Evolutionary conservation across 2,329 filamentous ascomycete species (phyloP).

Genomic region (Fonsecaea pugnacius): DNA sequence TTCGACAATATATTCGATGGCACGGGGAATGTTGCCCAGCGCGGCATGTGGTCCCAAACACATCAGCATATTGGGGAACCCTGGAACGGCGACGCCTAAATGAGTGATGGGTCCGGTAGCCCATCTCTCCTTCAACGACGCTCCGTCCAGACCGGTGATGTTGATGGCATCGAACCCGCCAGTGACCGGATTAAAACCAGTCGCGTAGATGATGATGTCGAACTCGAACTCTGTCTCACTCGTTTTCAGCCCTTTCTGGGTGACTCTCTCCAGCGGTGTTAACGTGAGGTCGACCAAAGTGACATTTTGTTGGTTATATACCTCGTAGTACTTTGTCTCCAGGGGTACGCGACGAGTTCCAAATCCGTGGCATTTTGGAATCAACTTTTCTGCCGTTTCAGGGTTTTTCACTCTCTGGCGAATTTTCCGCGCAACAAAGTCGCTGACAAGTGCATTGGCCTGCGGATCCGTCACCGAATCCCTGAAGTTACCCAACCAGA

Average conservation of each 20-base stretch:
- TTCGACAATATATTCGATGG: conserved; percentile 59
- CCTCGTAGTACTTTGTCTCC: conserved; percentile 57
- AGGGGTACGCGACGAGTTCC: conserved; percentile 56
- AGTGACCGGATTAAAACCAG: conserved; percentile 46
- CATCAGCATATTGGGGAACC: conserved; percentile 56
- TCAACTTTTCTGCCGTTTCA: conserved; percentile 56
- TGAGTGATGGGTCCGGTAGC: conserved; percentile 43
- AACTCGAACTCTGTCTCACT: not conserved
- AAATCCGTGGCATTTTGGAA: conserved; percentile 58
- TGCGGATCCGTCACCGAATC: conserved; percentile 53
- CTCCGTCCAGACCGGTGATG: conserved; percentile 46
- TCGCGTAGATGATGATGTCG: conserved; percentile 44
- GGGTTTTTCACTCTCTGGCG: conserved; percentile 57
- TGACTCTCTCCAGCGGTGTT: conserved; percentile 45
- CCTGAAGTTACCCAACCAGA: conserved; percentile 56
- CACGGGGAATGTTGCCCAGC: conserved; percentile 60
- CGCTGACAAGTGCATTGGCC: conserved; percentile 57
- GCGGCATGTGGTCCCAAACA: conserved; percentile 61
- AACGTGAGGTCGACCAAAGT: conserved; percentile 51
- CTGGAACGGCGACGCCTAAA: conserved; percentile 46
- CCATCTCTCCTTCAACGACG: conserved; percentile 44
- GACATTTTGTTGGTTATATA: conserved; percentile 53
- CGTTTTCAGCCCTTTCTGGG: no score
- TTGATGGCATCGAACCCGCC: conserved; percentile 43
- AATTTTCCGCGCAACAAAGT: conserved; percentile 60